Evolutionary conservation across 192 early-diverging fungal species (phyloP).

Genomic region (Chytriomyces sp.): DNA sequence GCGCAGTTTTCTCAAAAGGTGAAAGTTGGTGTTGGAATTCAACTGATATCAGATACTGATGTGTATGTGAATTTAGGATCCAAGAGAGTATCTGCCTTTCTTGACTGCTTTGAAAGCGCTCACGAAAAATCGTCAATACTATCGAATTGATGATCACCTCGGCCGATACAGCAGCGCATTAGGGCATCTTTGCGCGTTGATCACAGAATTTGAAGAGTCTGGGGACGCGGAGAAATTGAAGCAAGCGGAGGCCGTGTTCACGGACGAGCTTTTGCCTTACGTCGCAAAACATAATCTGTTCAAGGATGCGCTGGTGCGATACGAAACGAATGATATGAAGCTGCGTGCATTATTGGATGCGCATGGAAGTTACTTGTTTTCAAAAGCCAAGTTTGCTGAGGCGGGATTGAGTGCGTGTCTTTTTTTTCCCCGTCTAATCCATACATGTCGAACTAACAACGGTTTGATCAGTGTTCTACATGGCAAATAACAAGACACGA

Average conservation of each 20-base stretch:
- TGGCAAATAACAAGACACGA: constrained; percentile 60
- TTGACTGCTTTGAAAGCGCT: constrained; percentile 78
- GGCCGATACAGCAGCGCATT: constrained; percentile 72
- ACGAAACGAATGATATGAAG: constrained; percentile 38
- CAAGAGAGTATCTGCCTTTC: constrained; percentile 91
- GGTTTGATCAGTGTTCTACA: constrained; percentile 47
- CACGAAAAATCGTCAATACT: constrained; percentile 81
- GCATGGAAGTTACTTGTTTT: constrained; percentile 71
- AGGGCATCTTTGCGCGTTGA: constrained; percentile 55
- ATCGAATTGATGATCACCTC: constrained; percentile 87
- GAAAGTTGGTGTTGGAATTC: neutral
- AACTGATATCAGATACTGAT: neutral
- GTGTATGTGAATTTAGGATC: constrained; percentile 62
- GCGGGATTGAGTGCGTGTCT: constrained; percentile 50
- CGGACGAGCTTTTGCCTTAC: constrained; percentile 52
- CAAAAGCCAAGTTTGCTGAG: constrained; percentile 63
- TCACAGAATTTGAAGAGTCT: neutral
- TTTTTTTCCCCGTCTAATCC: constrained; percentile 2
- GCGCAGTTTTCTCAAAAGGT: constrained; percentile 95
- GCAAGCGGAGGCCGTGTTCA: constrained; percentile 16
- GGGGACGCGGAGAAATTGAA: constrained; percentile 1
- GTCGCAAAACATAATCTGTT: constrained; percentile 71
- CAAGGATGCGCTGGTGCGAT: constrained; percentile 61
- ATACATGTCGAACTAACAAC: neutral
- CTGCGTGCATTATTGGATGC: constrained; percentile 5